Evolutionary conservation across 495 filamentous ascomycete species (phyloP).

Genomic region (Aspergillus carlsbadensis): DNA sequence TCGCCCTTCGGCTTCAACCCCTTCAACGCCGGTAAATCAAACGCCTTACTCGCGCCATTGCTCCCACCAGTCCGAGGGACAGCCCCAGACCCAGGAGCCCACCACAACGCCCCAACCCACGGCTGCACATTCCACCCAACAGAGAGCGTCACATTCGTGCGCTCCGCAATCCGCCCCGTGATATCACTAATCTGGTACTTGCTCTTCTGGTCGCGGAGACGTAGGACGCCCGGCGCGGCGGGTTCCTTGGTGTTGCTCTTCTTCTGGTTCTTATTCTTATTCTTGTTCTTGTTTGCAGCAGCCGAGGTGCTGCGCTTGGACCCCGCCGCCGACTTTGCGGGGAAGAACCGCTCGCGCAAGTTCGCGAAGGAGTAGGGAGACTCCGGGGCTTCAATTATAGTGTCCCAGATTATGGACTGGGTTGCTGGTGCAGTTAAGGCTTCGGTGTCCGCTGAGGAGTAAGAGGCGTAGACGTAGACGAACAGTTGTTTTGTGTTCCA

Average conservation of each 20-base stretch:
- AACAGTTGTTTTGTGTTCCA: slow-evolving; percentile 99
- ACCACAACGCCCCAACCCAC: slow-evolving; percentile 86
- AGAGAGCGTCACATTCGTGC: slow-evolving; percentile 69
- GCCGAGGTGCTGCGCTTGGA: slow-evolving; percentile 14
- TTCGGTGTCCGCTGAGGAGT: slow-evolving; percentile 55
- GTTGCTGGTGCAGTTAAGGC: slow-evolving; percentile 36
- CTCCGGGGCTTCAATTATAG: slow-evolving; percentile 74
- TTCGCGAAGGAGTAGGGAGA: slow-evolving; percentile 52
- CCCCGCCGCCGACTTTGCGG: slow-evolving; percentile 6
- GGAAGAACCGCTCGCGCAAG: slow-evolving; percentile 35
- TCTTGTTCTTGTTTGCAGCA: slow-evolving; percentile 8
- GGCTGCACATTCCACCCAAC: slow-evolving; percentile 97
- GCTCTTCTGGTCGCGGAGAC: slow-evolving; percentile 73
- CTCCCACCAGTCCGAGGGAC: slow-evolving; percentile 62
- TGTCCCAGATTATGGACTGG: slow-evolving; percentile 92
- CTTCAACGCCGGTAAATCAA: slow-evolving; percentile 75
- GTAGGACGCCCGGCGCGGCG: slow-evolving; percentile 56
- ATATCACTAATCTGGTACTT: slow-evolving; percentile 96
- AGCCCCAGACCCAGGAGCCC: slow-evolving; percentile 58
- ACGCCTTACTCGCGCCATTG: slow-evolving; percentile 61
- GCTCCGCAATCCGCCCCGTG: slow-evolving; percentile 66
- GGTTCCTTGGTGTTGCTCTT: slow-evolving; percentile 20
- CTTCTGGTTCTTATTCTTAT: not conserved
- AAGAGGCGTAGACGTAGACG: slow-evolving; percentile 87
- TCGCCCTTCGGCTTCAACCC: slow-evolving; percentile 26